These are phyloP conservation scores for Solanum sitiens DNA, from an alignment of 257 asterid species.

Conservation along the genomic window DNA sequence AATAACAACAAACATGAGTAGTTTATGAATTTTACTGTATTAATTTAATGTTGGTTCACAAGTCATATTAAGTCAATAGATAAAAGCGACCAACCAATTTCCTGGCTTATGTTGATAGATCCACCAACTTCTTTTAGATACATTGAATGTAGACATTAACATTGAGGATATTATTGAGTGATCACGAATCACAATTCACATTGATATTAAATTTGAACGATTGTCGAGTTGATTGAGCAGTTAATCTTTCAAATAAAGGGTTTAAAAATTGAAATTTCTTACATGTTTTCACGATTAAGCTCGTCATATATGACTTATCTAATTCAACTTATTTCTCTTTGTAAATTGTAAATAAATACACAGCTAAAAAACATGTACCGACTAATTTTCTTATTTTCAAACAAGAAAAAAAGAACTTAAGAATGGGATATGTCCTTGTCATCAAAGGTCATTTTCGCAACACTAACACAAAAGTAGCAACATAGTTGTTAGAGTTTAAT, in stretches of 20 bases:
- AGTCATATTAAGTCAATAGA: background rate
- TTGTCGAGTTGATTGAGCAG: background rate
- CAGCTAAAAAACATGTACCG: background rate
- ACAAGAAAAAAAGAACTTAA: too few species aligned
- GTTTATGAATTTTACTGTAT: background rate
- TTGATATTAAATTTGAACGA: background rate
- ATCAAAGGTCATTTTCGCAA: background rate
- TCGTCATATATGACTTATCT: background rate
- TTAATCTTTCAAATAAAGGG: background rate
- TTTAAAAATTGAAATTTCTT: background rate
- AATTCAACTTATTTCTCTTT: background rate
- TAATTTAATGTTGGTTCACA: background rate
- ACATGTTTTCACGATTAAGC: fast-evolving
- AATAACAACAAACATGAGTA: background rate
- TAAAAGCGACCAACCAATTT: background rate
- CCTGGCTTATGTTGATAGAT: background rate
- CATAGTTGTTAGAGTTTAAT: background rate
- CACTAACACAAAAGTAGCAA: background rate
- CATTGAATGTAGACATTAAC: background rate
- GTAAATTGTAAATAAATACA: background rate
- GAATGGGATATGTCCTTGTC: background rate
- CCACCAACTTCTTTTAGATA: background rate
- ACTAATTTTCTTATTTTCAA: too few species aligned
- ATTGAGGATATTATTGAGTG: background rate
- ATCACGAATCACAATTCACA: background rate